Percentiles rank a stretch among this genome's conserved stretches.
phyloP scores from a whole-genome alignment of 495 filamentous ascomycete species.

The Tuber microsphaerosporum region DNA sequence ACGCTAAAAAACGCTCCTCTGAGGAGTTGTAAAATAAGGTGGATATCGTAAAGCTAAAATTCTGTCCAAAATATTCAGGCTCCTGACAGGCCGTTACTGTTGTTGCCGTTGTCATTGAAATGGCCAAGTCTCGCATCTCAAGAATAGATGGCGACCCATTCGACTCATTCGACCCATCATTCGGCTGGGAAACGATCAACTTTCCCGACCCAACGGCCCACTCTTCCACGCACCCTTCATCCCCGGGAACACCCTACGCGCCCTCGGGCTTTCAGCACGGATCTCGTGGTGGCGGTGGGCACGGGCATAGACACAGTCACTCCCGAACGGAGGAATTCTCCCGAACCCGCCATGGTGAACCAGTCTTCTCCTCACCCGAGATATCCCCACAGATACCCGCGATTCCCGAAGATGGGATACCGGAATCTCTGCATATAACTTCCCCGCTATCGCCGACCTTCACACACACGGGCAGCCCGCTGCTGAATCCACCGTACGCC shows the following conservation, averaged over 20 bases:
- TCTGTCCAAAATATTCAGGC: neutral
- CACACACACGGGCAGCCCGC: neutral
- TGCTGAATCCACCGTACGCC: neutral
- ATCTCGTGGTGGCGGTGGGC: neutral
- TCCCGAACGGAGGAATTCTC: constrained; percentile 7
- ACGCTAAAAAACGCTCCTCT: neutral
- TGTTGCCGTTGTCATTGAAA: neutral
- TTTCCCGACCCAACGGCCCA: constrained; percentile 12
- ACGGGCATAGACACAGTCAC: neutral
- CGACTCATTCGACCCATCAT: constrained; percentile 22
- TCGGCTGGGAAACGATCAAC: constrained; percentile 22
- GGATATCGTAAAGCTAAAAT: neutral
- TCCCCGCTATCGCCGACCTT: constrained; percentile 19
- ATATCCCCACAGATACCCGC: constrained; percentile 18
- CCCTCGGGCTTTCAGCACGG: constrained; percentile 5
- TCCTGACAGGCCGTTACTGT: neutral
- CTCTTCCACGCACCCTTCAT: constrained; percentile 4
- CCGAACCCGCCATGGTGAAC: constrained; percentile 11
- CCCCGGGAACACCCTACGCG: constrained; percentile 7
- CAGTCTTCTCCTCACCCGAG: constrained; percentile 15
- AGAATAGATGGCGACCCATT: constrained; percentile 23
- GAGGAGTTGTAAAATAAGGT: neutral
- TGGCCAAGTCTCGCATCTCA: constrained; percentile 29
- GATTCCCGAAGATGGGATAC: constrained; percentile 16
- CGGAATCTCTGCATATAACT: constrained; percentile 8